Conservation (phyloP, 176 grass and related monocot genomes). For the Musa troglodytarum region DNA sequence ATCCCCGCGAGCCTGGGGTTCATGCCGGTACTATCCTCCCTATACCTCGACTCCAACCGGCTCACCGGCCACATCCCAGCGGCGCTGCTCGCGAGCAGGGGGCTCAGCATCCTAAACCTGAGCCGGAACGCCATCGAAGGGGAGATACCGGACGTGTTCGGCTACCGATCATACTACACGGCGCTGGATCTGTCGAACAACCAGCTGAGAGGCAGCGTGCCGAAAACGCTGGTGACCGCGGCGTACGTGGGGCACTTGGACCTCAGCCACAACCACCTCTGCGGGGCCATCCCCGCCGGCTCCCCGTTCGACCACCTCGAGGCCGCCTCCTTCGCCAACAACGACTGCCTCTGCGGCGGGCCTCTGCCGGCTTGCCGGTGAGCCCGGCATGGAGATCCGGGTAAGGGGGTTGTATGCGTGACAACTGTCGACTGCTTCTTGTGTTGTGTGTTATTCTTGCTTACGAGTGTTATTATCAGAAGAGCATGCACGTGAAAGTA, state of each 20-base stretch:
- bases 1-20: conserved; percentile 42
- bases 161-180: background rate
- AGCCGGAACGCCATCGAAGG: conserved; percentile 74
- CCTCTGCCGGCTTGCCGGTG: background rate
- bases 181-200: background rate
- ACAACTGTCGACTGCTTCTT: no score
- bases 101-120: conserved; percentile 80
- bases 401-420: no score
- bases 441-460: no score
- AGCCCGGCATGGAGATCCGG: no score
- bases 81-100: conserved; percentile 42
- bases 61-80: conserved; percentile 48
- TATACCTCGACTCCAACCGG: conserved; percentile 58
- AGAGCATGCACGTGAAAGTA: no score
- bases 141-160: conserved; percentile 16
- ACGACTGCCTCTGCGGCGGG: background rate
- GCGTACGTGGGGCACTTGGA: background rate
- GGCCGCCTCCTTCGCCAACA: background rate
- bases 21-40: conserved; percentile 45
- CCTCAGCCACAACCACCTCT: conserved; percentile 1
- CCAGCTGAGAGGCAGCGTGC: background rate
- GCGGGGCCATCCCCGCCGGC: background rate
- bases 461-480: no score
- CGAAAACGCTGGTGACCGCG: background rate
- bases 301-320: background rate